Evolutionary conservation across 306 rosid species (phyloP).

Genomic region (Cucurbita moschata): DNA sequence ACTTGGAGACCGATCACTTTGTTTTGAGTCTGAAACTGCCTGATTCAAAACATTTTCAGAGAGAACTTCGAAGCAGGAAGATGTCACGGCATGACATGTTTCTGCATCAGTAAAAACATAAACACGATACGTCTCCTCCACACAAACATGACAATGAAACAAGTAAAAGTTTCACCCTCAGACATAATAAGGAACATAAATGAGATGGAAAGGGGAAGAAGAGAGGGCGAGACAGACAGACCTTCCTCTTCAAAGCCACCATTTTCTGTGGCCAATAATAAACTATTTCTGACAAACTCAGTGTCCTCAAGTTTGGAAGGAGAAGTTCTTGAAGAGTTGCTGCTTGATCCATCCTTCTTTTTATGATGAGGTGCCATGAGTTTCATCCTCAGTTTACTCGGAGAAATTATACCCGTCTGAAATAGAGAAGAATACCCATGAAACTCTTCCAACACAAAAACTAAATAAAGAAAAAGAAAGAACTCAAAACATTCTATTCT

Average conservation of each 20-base stretch:
- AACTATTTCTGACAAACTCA: slow-evolving; percentile 52
- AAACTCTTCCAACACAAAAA: background rate
- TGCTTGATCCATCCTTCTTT: slow-evolving; percentile 78
- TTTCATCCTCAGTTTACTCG: slow-evolving; percentile 88
- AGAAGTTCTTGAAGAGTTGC: slow-evolving; percentile 85
- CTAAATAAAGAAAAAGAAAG: background rate
- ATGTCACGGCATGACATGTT: slow-evolving; percentile 34
- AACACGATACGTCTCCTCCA: background rate
- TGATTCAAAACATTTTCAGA: slow-evolving; percentile 26
- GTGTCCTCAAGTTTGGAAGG: slow-evolving; percentile 67
- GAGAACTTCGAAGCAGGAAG: slow-evolving; percentile 38
- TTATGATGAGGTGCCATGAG: slow-evolving; percentile 58
- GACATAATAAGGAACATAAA: background rate
- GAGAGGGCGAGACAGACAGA: slow-evolving; percentile 7
- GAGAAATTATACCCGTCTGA: slow-evolving; percentile 89
- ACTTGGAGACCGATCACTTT: slow-evolving; percentile 5
- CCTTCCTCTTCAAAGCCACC: slow-evolving; percentile 67
- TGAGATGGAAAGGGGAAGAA: background rate
- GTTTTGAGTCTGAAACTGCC: slow-evolving; percentile 3
- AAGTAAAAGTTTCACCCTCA: background rate
- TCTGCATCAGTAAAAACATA: slow-evolving; percentile 10
- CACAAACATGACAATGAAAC: background rate
- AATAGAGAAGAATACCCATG: background rate
- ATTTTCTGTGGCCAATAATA: slow-evolving; percentile 28
- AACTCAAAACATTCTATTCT: background rate